Conservation (phyloP, 352 stramenopile species). For the Globisporangium radiosum region DNA sequence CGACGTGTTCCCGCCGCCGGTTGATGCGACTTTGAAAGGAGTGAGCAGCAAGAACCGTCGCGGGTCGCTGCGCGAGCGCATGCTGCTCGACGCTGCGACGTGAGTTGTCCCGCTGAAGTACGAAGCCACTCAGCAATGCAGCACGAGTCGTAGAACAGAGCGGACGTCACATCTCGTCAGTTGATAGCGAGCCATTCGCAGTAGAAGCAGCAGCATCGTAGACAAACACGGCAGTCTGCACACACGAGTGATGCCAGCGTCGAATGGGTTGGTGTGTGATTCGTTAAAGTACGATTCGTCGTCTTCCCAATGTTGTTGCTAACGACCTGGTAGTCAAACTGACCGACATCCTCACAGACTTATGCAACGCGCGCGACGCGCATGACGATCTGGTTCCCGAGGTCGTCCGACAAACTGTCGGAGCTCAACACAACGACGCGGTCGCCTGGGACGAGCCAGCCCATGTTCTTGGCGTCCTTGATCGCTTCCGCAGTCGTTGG, state of each 20-base stretch:
- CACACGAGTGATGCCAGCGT: too few relatives aligned
- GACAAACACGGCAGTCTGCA: too few relatives aligned
- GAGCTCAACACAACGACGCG: conserved; percentile 85
- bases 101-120: neutral
- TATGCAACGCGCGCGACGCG: conserved; percentile 75
- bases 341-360: conserved; percentile 5
- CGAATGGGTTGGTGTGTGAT: too few relatives aligned
- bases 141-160: too few relatives aligned
- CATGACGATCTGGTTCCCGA: conserved; percentile 81
- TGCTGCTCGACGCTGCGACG: conserved; percentile 13
- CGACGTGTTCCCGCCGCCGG: conserved; percentile 23
- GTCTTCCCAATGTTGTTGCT: too few relatives aligned
- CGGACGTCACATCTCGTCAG: too few relatives aligned
- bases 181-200: too few relatives aligned
- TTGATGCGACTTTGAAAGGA: neutral
- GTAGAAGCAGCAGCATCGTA: too few relatives aligned
- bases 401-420: conserved; percentile 72
- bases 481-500: conserved; percentile 84
- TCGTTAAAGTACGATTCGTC: neutral
- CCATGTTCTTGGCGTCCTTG: conserved; percentile 86
- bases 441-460: conserved; percentile 85
- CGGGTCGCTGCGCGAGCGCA: conserved; percentile 28
- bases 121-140: too few relatives aligned
- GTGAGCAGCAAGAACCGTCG: conserved; percentile 9
- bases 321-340: too few relatives aligned